Conservation (phyloP, 2,329 filamentous ascomycete species). For the Mariannaea sp. region DNA sequence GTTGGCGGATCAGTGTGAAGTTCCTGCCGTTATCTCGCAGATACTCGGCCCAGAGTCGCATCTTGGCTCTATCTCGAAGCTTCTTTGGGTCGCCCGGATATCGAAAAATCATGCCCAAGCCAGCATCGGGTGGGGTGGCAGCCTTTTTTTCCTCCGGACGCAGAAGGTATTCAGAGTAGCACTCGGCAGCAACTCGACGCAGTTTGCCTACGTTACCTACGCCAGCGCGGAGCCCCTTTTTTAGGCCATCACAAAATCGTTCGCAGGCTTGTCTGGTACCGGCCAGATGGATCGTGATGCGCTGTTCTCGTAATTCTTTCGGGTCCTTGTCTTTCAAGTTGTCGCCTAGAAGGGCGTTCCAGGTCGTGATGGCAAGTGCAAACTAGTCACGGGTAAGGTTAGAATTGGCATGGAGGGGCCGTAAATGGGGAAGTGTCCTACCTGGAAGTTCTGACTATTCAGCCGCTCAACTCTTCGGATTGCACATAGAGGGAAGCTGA, state of each 20-base stretch:
- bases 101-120: constrained; percentile 86
- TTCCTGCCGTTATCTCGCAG: constrained; percentile 94
- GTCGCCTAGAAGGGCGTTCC: constrained; percentile 74
- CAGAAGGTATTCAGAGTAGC: constrained; percentile 87
- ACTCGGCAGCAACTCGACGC: constrained; percentile 77
- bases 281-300: constrained; percentile 88
- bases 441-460: constrained; percentile 86
- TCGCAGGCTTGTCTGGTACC: constrained; percentile 90
- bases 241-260: constrained; percentile 93
- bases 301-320: constrained; percentile 67
- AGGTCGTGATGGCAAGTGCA: constrained; percentile 91
- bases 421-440: constrained; percentile 40
- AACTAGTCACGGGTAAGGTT: constrained; percentile 59
- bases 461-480: constrained; percentile 91
- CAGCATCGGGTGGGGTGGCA: constrained; percentile 75
- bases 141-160: constrained; percentile 66
- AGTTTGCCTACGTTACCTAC: constrained; percentile 88
- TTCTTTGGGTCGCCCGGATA: constrained; percentile 96
- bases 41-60: constrained; percentile 97
- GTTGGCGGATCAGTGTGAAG: constrained; percentile 87
- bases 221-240: constrained; percentile 83
- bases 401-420: constrained; percentile 10
- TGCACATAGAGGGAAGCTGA: constrained; percentile 89
- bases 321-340: constrained; percentile 57
- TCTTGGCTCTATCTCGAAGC: constrained; percentile 92